phyloP scores from a whole-genome alignment of 1,284 basidiomycete genomes.

The Puccinia triticina region DNA sequence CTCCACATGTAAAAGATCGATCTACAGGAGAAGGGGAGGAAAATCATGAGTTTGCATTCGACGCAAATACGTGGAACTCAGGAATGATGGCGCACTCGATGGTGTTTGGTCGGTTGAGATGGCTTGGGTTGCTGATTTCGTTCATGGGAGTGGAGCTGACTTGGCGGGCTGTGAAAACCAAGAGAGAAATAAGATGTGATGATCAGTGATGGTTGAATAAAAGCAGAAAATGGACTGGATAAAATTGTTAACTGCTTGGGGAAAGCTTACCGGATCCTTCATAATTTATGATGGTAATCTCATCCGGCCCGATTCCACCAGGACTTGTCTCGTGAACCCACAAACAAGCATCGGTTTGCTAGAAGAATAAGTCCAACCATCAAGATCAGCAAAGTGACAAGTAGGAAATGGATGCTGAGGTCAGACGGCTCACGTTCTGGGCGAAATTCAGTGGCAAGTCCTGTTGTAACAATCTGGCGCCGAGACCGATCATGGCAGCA shows the following conservation, averaged over 20 bases:
- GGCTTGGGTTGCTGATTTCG: slow-evolving; percentile 37
- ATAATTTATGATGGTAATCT: slow-evolving; percentile 27
- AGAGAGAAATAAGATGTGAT: background rate
- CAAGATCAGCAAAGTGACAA: background rate
- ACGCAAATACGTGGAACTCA: background rate
- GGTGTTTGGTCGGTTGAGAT: slow-evolving; percentile 26
- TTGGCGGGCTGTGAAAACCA: background rate
- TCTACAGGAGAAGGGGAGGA: slow-evolving; percentile 62
- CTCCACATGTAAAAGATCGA: slow-evolving; percentile 66
- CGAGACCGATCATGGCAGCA: slow-evolving; percentile 66
- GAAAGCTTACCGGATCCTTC: background rate
- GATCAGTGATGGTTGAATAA: background rate
- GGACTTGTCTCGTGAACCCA: slow-evolving; percentile 45
- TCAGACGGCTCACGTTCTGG: slow-evolving; percentile 49
- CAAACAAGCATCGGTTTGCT: slow-evolving; percentile 50
- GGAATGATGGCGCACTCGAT: slow-evolving; percentile 31
- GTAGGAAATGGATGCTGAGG: background rate
- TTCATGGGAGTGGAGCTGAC: slow-evolving; percentile 26
- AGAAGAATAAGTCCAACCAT: background rate
- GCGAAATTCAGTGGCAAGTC: slow-evolving; percentile 60
- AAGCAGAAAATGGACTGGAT: background rate
- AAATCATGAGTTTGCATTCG: background rate
- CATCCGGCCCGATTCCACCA: slow-evolving; percentile 37
- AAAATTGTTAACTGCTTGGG: background rate
- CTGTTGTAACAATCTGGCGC: slow-evolving; percentile 63